A percentile compares a stretch with the other conserved stretches of the same genome.
Evolutionary conservation across 2,329 filamentous ascomycete genomes (phyloP).

Genomic region (Stenocarpella maydis): DNA sequence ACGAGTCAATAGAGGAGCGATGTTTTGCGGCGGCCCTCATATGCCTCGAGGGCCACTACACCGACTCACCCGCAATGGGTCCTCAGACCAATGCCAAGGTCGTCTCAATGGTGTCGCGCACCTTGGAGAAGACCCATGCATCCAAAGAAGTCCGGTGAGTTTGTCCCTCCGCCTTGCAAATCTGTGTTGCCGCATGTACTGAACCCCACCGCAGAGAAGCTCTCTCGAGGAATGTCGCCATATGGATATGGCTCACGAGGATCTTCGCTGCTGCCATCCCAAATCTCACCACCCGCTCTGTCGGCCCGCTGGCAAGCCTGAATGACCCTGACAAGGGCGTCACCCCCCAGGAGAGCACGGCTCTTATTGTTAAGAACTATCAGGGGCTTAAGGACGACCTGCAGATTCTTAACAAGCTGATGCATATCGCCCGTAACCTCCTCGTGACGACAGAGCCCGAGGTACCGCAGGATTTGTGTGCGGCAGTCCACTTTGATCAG

Average conservation of each 20-base stretch:
- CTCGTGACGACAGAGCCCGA: conserved; percentile 71
- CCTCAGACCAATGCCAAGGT: conserved; percentile 63
- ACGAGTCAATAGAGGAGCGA: conserved; percentile 69
- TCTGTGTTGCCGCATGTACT: not conserved
- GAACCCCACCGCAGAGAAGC: conserved; percentile 55
- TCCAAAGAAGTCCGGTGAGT: conserved; percentile 66
- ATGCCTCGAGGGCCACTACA: conserved; percentile 69
- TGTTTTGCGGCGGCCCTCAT: conserved; percentile 68
- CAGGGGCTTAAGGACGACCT: conserved; percentile 68
- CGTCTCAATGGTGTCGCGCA: conserved; percentile 65
- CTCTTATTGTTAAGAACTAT: conserved; percentile 70
- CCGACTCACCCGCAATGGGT: conserved; percentile 64
- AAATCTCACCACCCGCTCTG: conserved; percentile 65
- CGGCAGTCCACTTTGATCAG: conserved; percentile 70
- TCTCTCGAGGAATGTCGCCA: conserved; percentile 68
- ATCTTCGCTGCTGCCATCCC: conserved; percentile 70
- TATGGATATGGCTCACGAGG: conserved; percentile 71
- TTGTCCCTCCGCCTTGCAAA: not conserved
- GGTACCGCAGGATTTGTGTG: conserved; percentile 71
- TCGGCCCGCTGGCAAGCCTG: conserved; percentile 62
- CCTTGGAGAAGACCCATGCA: conserved; percentile 70
- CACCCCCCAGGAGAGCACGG: conserved; percentile 69
- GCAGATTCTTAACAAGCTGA: conserved; percentile 70
- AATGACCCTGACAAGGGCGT: conserved; percentile 64
- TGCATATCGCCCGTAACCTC: conserved; percentile 72